Evolutionary conservation across 1,139 yeast genomes (phyloP).

Genomic region (Magnusiomyces paraingens): DNA sequence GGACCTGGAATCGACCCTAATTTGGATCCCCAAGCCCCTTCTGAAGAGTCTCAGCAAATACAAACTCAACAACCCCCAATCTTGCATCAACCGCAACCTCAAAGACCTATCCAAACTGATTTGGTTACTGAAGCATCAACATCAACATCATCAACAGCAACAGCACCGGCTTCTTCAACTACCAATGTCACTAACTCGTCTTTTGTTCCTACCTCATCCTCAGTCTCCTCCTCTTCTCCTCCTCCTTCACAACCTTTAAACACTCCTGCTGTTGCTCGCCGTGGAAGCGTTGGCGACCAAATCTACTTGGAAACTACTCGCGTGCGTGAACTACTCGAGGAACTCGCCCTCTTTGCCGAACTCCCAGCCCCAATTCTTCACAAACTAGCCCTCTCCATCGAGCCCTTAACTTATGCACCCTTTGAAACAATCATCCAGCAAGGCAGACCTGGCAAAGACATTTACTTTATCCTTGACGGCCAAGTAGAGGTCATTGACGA

Average conservation of each 20-base stretch:
- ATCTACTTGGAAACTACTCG: slow-evolving; percentile 12
- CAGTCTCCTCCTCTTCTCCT: neutral
- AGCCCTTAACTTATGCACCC: slow-evolving; percentile 47
- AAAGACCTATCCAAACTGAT: too few species aligned
- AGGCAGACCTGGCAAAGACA: slow-evolving; percentile 55
- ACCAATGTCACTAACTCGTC: neutral
- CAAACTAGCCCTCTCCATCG: slow-evolving; percentile 56
- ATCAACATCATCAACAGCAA: neutral
- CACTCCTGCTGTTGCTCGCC: neutral
- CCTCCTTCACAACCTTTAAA: neutral
- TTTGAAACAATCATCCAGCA: slow-evolving; percentile 56
- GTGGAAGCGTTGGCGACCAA: slow-evolving; percentile 8
- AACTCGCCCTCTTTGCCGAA: slow-evolving; percentile 51
- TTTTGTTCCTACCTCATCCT: neutral
- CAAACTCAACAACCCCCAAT: too few species aligned
- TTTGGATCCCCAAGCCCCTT: too few species aligned
- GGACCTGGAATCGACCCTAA: neutral
- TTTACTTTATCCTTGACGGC: slow-evolving; percentile 60
- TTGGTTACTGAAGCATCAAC: neutral
- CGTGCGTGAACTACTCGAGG: slow-evolving; percentile 50
- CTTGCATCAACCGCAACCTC: too few species aligned
- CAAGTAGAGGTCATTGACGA: slow-evolving; percentile 62
- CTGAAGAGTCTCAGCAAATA: too few species aligned
- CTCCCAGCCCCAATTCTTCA: slow-evolving; percentile 55
- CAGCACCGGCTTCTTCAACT: neutral